Percentiles rank a stretch among this genome's conserved stretches.
These are phyloP conservation scores for Venturia aucupariae DNA, from an alignment of 2,329 filamentous ascomycete genomes.

Conservation along the genomic window DNA sequence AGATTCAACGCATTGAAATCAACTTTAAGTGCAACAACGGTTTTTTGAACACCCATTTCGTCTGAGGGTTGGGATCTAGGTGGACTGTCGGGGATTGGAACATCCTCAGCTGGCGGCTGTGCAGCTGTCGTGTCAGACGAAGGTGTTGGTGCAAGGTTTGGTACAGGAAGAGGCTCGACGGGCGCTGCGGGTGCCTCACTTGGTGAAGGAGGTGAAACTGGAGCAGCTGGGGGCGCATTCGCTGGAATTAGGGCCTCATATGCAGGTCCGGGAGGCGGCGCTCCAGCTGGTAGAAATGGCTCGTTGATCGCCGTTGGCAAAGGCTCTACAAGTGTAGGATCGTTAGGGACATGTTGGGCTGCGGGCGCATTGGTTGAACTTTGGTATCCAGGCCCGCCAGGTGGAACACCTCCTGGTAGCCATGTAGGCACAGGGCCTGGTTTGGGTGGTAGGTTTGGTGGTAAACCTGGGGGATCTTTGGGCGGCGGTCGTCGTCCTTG, in stretches of 20 bases:
- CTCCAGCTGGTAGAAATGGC: neutral
- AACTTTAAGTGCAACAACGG: neutral
- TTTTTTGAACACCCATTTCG: neutral
- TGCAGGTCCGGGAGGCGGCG: neutral
- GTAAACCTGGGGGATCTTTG: neutral
- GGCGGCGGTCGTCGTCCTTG: neutral
- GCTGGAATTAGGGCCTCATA: neutral
- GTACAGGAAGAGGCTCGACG: neutral
- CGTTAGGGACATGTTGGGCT: neutral
- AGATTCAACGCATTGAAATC: neutral
- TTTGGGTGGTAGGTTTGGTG: neutral
- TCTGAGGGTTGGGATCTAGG: neutral
- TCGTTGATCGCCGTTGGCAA: neutral
- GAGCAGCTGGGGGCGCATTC: neutral
- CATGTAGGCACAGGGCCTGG: neutral
- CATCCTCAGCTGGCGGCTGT: neutral
- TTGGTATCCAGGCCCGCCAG: neutral
- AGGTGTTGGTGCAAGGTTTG: too few relatives aligned
- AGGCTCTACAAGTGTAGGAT: neutral
- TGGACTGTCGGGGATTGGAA: neutral
- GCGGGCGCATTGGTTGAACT: too few relatives aligned
- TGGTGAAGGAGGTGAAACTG: neutral
- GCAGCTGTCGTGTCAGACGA: neutral
- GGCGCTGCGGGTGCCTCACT: neutral
- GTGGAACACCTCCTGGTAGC: neutral